phyloP scores from a whole-genome alignment of 163 green algal species.

The Chloroidium sp. region DNA sequence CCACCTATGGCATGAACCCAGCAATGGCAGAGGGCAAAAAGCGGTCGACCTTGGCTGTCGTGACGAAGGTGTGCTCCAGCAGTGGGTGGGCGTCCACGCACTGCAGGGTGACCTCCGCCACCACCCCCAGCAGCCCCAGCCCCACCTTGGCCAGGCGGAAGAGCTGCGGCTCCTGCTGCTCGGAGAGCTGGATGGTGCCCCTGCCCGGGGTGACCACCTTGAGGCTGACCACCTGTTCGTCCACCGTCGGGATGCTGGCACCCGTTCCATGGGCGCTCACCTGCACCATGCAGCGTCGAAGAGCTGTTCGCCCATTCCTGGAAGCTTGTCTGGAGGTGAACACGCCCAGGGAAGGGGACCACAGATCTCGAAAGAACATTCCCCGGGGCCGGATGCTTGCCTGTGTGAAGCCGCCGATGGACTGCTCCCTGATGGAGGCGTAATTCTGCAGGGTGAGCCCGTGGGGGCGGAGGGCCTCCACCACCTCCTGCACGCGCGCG shows the following conservation, averaged over 20 bases:
- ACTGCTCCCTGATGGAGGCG: constrained; percentile 91
- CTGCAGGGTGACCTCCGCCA: constrained; percentile 74
- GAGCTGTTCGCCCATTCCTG: too few species aligned
- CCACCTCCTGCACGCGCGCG: constrained; percentile 62
- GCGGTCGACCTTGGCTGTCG: constrained; percentile 11
- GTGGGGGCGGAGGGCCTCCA: constrained; percentile 66
- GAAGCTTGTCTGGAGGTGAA: too few species aligned
- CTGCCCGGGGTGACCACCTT: constrained; percentile 77
- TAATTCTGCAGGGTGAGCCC: constrained; percentile 93
- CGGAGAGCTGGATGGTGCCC: constrained; percentile 62
- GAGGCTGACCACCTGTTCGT: constrained; percentile 86
- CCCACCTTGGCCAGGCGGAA: constrained; percentile 73
- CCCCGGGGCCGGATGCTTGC: constrained; percentile 19
- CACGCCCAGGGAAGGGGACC: too few species aligned
- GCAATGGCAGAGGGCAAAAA: too few species aligned
- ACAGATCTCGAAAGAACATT: too few species aligned
- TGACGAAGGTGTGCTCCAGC: constrained; percentile 78
- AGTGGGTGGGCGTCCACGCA: constrained; percentile 73
- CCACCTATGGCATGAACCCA: too few species aligned
- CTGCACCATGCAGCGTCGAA: constrained; percentile 28
- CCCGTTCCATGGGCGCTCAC: constrained; percentile 90
- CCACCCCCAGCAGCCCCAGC: constrained; percentile 83
- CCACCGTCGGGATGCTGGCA: constrained; percentile 80
- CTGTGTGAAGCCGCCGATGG: constrained; percentile 86
- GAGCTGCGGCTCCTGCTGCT: constrained; percentile 60